Evolutionary conservation across 2,329 filamentous ascomycete genomes (phyloP), one percentile per base, ranked within the genome.

Genomic region (Pestalotiopsis sp.): DNA sequence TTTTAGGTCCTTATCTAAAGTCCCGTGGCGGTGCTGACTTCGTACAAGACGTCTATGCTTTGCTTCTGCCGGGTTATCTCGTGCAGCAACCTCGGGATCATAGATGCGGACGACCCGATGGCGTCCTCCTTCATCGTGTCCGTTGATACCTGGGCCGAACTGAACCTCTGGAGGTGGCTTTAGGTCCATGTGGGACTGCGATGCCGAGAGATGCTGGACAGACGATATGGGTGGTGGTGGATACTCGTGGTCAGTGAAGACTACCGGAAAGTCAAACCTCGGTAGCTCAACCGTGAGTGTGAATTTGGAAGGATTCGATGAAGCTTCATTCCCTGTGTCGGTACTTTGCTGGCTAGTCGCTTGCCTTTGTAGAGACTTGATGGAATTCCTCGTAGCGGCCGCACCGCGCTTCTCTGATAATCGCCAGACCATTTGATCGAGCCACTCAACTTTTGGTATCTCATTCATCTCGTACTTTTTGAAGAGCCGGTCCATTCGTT

Each of bases 381-480:
- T 83, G 1, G 90, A 90, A 56, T 88, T 86, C 73, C 86, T 88
- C 45, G 92, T 90, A 12, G 89, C 88, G 74, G 90, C 86, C 2
- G 90, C 78, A 25, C 91, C 89, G 68, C 90, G 86, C 81, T 93
- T 96, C 82, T 97, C 95, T 69, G 97, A 91, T 65, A 92, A 92
- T 56, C 95, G 91, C 78, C 97, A 99, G 2, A 98, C 95, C 74
- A 98, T 87, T 76, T 96, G 93, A 79, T 99, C 96, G 58, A 99
- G 87, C 97, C 96, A 99, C 75, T 97, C 93, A 62, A 97, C 92
- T 17, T 94, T 90, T 0, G 93, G 91, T 31, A 99, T 95, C 78
- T 99, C 96, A 20, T 94, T 95, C 92, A 98, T 97, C 78, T 99
- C 97, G 77, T 98, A 96, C 81, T 97, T 97, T 82, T 99, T 99